These are phyloP conservation scores for Rhodotorula sp. DNA, from an alignment of 1,284 basidiomycete genomes.

Conservation along the genomic window DNA sequence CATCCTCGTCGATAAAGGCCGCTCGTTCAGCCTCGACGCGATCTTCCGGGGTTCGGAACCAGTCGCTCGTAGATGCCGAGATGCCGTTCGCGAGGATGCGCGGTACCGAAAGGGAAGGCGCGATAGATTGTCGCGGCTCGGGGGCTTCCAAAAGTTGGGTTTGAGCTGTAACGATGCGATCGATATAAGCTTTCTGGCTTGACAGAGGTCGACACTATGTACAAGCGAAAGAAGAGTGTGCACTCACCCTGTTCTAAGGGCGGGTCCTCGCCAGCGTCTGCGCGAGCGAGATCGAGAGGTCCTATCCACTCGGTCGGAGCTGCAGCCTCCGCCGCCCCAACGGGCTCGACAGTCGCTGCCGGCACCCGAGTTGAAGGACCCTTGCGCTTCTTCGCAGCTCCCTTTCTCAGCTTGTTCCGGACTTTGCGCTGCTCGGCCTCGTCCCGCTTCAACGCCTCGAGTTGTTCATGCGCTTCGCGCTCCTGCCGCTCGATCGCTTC, in stretches of 20 bases:
- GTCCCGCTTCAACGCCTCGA: conserved; percentile 8
- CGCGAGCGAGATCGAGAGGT: not conserved
- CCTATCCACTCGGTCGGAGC: not conserved
- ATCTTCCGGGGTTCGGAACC: conserved; percentile 12
- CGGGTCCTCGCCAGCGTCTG: not conserved
- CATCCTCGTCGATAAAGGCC: conserved; percentile 7
- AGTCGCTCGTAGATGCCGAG: conserved; percentile 3
- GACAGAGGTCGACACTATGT: not conserved
- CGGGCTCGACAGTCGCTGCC: not conserved
- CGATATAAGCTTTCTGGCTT: too few relatives aligned
- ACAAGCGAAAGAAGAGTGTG: not conserved
- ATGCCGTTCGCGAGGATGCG: not conserved
- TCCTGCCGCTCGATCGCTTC: conserved; percentile 32
- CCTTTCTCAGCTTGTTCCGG: conserved; percentile 4
- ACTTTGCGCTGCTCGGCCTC: conserved; percentile 18
- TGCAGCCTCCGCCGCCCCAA: not conserved
- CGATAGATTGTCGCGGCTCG: conserved; percentile 2
- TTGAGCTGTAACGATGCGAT: too few relatives aligned
- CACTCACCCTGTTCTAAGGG: not conserved
- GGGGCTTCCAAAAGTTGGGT: not conserved
- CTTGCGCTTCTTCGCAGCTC: not conserved
- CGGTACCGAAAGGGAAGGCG: conserved; percentile 26
- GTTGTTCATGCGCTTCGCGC: conserved; percentile 20
- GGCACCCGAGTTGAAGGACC: not conserved
- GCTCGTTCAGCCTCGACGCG: not conserved